A percentile compares a stretch with the other conserved stretches of the same genome.
Conservation (phyloP, 352 stramenopile genomes). For the Paralagenidium karlingii region DNA sequence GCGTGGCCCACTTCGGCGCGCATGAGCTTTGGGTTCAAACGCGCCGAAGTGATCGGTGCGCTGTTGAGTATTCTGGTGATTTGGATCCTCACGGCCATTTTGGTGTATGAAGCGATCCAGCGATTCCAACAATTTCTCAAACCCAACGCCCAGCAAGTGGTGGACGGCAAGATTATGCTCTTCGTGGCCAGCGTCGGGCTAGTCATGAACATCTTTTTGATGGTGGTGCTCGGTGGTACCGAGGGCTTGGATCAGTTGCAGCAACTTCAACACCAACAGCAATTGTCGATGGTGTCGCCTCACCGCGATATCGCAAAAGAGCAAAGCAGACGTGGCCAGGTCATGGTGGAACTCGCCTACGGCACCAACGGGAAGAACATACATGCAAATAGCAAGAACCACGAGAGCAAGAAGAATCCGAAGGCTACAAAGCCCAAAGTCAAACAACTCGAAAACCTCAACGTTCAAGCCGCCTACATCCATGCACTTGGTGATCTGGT, state of each 20-base stretch:
- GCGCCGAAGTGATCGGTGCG: conserved; percentile 93
- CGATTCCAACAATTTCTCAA: conserved; percentile 51
- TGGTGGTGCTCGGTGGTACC: conserved; percentile 81
- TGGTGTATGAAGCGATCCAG: conserved; percentile 86
- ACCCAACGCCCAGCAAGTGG: conserved; percentile 23
- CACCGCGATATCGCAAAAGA: no score
- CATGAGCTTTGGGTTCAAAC: conserved; percentile 93
- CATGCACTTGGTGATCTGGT: conserved; percentile 96
- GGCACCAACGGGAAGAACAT: conserved; percentile 9
- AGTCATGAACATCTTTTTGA: conserved; percentile 91
- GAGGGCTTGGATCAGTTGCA: conserved; percentile 32
- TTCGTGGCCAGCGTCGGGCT: conserved; percentile 89
- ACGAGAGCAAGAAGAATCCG: no score
- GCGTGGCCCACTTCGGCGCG: conserved; percentile 29
- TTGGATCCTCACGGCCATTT: conserved; percentile 85
- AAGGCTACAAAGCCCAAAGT: no score
- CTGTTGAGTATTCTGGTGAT: conserved; percentile 91
- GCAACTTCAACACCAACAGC: conserved; percentile 23
- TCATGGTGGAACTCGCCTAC: no score
- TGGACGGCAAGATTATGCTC: conserved; percentile 94
- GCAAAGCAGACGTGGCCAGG: no score
- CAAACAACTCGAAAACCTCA: no score
- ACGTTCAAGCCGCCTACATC: conserved; percentile 94
- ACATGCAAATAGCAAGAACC: conserved; percentile 10
- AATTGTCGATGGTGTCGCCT: conserved; percentile 37